Base-by-base conservation (phyloP, 2,329 filamentous ascomycete genomes). In the Xylaria sp. region DNA sequence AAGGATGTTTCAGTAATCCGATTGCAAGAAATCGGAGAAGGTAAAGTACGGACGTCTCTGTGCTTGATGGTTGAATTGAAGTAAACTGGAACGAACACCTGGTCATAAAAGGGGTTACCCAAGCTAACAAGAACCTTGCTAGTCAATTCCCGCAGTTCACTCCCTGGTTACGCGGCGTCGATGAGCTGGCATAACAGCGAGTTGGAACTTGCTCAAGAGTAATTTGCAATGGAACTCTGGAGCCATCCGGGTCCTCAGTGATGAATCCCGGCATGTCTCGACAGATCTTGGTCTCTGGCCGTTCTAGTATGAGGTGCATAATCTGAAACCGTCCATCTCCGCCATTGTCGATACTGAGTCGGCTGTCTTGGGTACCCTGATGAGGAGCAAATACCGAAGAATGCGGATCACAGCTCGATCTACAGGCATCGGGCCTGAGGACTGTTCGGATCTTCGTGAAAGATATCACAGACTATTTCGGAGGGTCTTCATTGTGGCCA, bases 331-430 rank as follows among this genome's bases (percentile, higher is more conserved):
- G 3, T 37, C 46, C 2, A 52, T 30, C 39, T 9, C 35, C 13
- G 11, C 48, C 3, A 61, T 61, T 34, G 59, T 61, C 19, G 42
- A 58, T 4, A 55, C 55, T 23, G 55, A 55, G 13, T 61, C 59
- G 18, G 59, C 55, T 13, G 54, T 39, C 7, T 42, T 16, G 59
- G 59, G 3, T 61, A 61, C 52, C 57, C 30, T 3, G 55, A 53
- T 2, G 59, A 61, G 52, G 58, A 52, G 52, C 55, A 54, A 35
- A 54, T 55, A 18, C 59, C 59, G 10, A 54, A 58, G 46, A 58
- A 58, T 52, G 59, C 55, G 9, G 59, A 61, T n/a, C 55, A 61
- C 49, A 55, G 52, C 18, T 58, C 55, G 13, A 61, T 61, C 2
- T 61, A 55, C 59, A 61, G 37, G 5, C 3, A 13, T 13, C 8